Conservation (phyloP, 495 filamentous ascomycete genomes). For the Aspergillus steynii region DNA sequence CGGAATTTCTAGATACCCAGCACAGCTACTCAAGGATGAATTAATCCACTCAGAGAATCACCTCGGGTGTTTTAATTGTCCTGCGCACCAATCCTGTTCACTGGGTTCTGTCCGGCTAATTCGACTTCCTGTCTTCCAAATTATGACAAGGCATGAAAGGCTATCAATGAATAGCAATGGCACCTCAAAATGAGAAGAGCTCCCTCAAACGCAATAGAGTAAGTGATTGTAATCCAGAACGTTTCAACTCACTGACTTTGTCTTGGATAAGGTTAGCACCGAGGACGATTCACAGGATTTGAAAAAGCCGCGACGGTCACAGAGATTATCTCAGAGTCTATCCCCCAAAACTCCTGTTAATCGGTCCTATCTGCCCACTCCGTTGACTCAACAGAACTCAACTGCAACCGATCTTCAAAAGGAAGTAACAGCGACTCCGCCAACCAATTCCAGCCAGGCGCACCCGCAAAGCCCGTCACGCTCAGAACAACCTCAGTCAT, state of each 20-base stretch:
- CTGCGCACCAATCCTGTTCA: not conserved
- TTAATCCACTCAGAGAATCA: not conserved
- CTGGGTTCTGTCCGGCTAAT: not conserved
- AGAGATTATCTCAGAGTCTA: slow-evolving; percentile 54
- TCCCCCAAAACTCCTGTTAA: slow-evolving; percentile 59
- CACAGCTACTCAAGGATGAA: not conserved
- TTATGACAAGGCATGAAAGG: not conserved
- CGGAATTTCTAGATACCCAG: not conserved
- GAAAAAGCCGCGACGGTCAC: slow-evolving; percentile 55
- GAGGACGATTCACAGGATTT: slow-evolving; percentile 43
- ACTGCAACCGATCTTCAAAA: slow-evolving; percentile 65
- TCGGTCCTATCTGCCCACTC: slow-evolving; percentile 76
- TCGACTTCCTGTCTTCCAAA: not conserved
- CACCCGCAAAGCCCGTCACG: slow-evolving; percentile 52
- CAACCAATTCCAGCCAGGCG: slow-evolving; percentile 60
- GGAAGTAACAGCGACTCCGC: slow-evolving; percentile 71
- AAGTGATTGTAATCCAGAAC: slow-evolving; percentile 12
- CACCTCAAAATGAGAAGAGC: slow-evolving; percentile 51
- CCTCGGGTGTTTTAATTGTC: not conserved
- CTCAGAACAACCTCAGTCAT: slow-evolving; percentile 62
- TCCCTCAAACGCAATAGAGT: slow-evolving; percentile 56
- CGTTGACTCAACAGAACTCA: slow-evolving; percentile 68
- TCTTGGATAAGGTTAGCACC: slow-evolving; percentile 31
- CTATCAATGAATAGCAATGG: slow-evolving; percentile 30
- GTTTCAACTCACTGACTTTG: slow-evolving; percentile 16